Conservation (phyloP, 805 yeast genomes). For the Kodamaea lidongshanica region DNA sequence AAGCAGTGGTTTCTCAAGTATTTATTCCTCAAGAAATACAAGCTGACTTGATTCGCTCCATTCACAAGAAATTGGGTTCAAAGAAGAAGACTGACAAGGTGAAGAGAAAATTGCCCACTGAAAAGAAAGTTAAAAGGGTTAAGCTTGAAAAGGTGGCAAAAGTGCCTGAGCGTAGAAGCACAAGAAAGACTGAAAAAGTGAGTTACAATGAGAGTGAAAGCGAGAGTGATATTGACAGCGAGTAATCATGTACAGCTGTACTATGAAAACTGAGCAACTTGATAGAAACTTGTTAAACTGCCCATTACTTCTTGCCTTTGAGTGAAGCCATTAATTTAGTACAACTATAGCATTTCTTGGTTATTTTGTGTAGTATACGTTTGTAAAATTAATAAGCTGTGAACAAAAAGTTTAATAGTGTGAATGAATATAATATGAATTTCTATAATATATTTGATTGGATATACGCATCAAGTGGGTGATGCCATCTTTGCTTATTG, state of each 20-base stretch:
- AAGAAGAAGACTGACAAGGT: conserved; percentile 11
- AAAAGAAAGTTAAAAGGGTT: conserved; percentile 10
- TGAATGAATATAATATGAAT: too few relatives aligned
- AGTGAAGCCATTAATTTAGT: too few relatives aligned
- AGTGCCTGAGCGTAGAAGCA: conserved; percentile 40
- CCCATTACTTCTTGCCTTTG: background rate
- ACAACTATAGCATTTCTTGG: too few relatives aligned
- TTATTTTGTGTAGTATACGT: too few relatives aligned
- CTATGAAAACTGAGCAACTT: background rate
- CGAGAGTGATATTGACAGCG: conserved; percentile 4
- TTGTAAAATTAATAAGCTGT: too few relatives aligned
- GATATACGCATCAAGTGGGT: too few relatives aligned
- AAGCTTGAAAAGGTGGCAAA: conserved; percentile 8
- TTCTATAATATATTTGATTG: too few relatives aligned
- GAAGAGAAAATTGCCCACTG: too few relatives aligned
- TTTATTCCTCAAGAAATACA: conserved; percentile 48
- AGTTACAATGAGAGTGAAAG: conserved; percentile 24
- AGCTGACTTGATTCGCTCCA: conserved; percentile 26
- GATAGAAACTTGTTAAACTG: background rate
- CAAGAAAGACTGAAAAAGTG: conserved; percentile 27
- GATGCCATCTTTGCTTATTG: too few relatives aligned
- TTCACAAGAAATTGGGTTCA: conserved; percentile 19
- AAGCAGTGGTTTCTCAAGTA: conserved; percentile 45
- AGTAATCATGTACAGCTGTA: background rate
- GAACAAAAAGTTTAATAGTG: too few relatives aligned